Evolutionary conservation across 2,329 filamentous ascomycete genomes (phyloP), one percentile per base, ranked within the genome.

Genomic region (Penicillium aurantiogriseum): DNA sequence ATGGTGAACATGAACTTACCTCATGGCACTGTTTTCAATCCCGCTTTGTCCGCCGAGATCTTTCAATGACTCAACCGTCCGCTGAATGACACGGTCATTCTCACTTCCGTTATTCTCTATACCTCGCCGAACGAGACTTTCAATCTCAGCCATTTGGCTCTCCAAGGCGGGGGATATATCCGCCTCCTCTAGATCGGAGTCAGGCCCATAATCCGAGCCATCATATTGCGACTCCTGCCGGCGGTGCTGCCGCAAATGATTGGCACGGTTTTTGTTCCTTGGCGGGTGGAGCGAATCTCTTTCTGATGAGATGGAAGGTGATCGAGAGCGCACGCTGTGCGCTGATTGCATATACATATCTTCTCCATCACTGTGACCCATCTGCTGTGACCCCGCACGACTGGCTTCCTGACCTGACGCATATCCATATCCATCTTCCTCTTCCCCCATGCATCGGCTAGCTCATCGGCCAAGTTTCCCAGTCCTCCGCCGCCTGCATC

Each of bases 381-480:
- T 55, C 38, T 66, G 66, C n/a, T 75, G 69, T 51, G 65, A 63
- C 39, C 73, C 69, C 27, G 62, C 61, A 10, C 63, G 65, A n/a
- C 62, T 61, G 21, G 64, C 68, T 47, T 76, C 74, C 64, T 74
- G 71, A 9, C 73, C 74, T 2, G 74, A 76, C 8, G 67, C 67
- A 57, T 76, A 76, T 47, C 72, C 76, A 51, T 80, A 79, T 25
- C 76, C 77, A 17, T 74, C 76, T 46, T 81, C 80, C 29, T 82
- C 81, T 38, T 79, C 72, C 23, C 82, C 77, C 81, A 84, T n/a
- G 81, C 81, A 63, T 85, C 82, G 27, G 82, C 85, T 25, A 88
- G 73, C 67, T 88, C 85, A 67, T 88, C 85, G 29, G 85, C 85
- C 50, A 88, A 71, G 62, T 83, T 87, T 25, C 85, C 85, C 51